Evolutionary conservation across 768 basidiomycete genomes (phyloP).

Genomic region (Rhizopogon vinicolor): DNA sequence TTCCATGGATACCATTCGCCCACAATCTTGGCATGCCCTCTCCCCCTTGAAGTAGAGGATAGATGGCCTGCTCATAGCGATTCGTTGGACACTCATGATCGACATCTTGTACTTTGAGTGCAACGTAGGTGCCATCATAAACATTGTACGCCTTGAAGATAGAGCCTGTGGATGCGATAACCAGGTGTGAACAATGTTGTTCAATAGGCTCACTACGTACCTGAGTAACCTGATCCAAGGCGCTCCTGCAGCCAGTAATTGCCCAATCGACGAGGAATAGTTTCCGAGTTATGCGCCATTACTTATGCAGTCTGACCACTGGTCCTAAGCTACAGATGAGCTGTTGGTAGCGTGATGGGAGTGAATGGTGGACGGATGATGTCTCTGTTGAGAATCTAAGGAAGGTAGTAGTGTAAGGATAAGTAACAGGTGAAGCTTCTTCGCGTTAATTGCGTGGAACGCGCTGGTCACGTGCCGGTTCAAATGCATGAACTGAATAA

Average conservation of each 20-base stretch:
- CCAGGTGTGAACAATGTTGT: background rate
- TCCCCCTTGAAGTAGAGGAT: constrained; percentile 67
- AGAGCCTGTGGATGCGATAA: constrained; percentile 43
- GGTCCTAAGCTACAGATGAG: background rate
- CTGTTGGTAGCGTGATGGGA: background rate
- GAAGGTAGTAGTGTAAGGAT: background rate
- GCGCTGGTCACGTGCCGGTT: constrained; percentile 24
- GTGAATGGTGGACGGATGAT: background rate
- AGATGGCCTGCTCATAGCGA: constrained; percentile 62
- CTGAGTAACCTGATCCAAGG: constrained; percentile 73
- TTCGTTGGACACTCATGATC: constrained; percentile 78
- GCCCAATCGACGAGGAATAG: constrained; percentile 37
- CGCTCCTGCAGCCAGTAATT: constrained; percentile 58
- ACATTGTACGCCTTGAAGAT: constrained; percentile 63
- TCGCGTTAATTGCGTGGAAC: constrained; percentile 1
- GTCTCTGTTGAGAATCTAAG: background rate
- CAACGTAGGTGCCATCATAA: constrained; percentile 54
- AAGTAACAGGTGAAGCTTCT: background rate
- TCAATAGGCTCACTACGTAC: constrained; percentile 30
- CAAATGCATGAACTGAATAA: background rate
- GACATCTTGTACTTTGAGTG: constrained; percentile 67
- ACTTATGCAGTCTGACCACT: background rate
- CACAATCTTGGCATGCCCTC: constrained; percentile 73
- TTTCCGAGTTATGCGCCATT: constrained; percentile 12
- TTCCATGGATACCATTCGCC: constrained; percentile 50